These are phyloP conservation scores for Cryptosporidium sp. DNA, from an alignment of 169 alveolate species.

Conservation along the genomic window DNA sequence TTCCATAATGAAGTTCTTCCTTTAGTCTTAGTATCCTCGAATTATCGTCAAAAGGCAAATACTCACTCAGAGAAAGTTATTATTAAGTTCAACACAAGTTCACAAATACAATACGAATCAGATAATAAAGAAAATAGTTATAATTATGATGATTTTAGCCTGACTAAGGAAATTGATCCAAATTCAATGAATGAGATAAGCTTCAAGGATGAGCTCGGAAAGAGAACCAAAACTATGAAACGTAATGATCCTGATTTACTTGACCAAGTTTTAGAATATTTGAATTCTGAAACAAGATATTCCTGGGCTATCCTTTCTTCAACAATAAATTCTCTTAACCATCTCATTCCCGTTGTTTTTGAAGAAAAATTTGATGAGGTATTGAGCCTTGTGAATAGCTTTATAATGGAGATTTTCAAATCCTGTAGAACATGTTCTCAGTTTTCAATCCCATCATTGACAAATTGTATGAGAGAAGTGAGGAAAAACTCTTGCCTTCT, in stretches of 20 bases:
- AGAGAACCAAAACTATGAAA: background rate
- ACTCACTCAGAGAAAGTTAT: background rate
- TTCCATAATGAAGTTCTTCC: slow-evolving; percentile 12
- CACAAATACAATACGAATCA: background rate
- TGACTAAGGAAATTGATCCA: background rate
- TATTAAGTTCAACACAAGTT: background rate
- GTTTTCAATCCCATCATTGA: slow-evolving; percentile 43
- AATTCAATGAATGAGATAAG: background rate
- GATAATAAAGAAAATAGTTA: background rate
- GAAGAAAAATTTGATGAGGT: slow-evolving; percentile 14
- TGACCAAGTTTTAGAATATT: slow-evolving; percentile 12
- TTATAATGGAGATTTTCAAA: slow-evolving; percentile 22
- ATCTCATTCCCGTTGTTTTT: slow-evolving; percentile 26
- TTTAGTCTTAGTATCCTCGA: background rate
- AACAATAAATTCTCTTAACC: slow-evolving; percentile 16
- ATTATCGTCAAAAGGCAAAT: background rate
- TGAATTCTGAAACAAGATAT: slow-evolving; percentile 11
- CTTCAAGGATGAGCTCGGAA: background rate
- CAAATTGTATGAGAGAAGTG: slow-evolving; percentile 10
- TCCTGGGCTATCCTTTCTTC: slow-evolving; percentile 39
- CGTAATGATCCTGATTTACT: background rate
- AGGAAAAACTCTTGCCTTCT: background rate
- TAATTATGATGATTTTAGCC: background rate
- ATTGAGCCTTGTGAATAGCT: background rate
- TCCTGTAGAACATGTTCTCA: slow-evolving; percentile 7